Evolutionary conservation across 768 basidiomycete genomes (phyloP).

Genomic region (Tylopilus sp.): DNA sequence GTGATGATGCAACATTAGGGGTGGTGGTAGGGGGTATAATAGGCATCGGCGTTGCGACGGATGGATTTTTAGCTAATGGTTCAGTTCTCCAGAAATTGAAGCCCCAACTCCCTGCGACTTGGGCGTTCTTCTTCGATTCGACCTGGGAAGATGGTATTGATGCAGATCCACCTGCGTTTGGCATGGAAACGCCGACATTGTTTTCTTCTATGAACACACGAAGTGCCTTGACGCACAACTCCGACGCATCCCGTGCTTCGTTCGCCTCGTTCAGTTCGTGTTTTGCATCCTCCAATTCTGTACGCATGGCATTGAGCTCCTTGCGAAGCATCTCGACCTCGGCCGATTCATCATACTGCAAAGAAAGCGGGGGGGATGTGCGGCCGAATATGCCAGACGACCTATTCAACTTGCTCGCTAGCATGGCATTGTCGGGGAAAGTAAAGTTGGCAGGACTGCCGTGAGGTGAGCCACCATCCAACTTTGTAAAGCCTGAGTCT

Average conservation of each 20-base stretch:
- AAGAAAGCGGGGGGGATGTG: conserved; percentile 40
- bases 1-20: conserved; percentile 21
- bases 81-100: conserved; percentile 68
- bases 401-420: conserved; percentile 20
- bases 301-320: conserved; percentile 54
- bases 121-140: conserved; percentile 32
- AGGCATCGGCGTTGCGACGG: conserved; percentile 29
- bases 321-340: conserved; percentile 59
- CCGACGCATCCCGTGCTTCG: conserved; percentile 85
- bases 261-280: conserved; percentile 71
- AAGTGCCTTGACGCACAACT: conserved; percentile 77
- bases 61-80: conserved; percentile 26
- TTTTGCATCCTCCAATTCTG: conserved; percentile 59
- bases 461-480: conserved; percentile 32
- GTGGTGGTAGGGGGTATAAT: conserved; percentile 18
- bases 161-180: conserved; percentile 15
- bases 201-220: conserved; percentile 80
- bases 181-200: conserved; percentile 46
- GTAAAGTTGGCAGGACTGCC: conserved; percentile 34
- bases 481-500: conserved; percentile 45
- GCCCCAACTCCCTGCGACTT: conserved; percentile 50
- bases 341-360: conserved; percentile 25
- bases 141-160: conserved; percentile 21
- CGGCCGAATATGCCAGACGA: conserved; percentile 55
- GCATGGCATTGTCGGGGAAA: conserved; percentile 30